phyloP scores from a whole-genome alignment of 208 protist genomes.

The Balamuthia mandrillaris region DNA sequence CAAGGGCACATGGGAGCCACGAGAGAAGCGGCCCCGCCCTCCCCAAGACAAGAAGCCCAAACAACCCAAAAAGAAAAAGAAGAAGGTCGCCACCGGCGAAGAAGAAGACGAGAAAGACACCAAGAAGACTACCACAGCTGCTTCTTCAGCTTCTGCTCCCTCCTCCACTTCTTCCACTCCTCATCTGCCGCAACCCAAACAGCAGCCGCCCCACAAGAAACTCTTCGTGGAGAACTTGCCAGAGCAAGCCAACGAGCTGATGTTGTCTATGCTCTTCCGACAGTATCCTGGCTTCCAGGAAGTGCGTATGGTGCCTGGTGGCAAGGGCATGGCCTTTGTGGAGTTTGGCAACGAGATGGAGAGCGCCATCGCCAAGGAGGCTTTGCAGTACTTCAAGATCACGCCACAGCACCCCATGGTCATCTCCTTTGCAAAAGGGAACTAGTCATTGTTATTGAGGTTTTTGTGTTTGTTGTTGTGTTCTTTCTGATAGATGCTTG shows the following conservation, averaged over 20 bases:
- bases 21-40: slow-evolving; percentile 47
- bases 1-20: slow-evolving; percentile 57
- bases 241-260: slow-evolving; percentile 51
- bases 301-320: slow-evolving; percentile 61
- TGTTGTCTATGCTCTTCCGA: slow-evolving; percentile 67
- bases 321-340: slow-evolving; percentile 70
- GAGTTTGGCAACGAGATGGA: slow-evolving; percentile 68
- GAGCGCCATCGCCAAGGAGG: slow-evolving; percentile 59
- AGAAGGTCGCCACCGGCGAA: slow-evolving; percentile 1
- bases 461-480: too few species aligned
- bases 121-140: not conserved
- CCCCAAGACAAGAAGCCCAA: slow-evolving; percentile 49
- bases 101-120: slow-evolving; percentile 11
- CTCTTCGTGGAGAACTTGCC: slow-evolving; percentile 75
- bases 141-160: not conserved
- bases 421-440: slow-evolving; percentile 32
- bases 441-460: too few species aligned
- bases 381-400: slow-evolving; percentile 57
- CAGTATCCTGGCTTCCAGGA: slow-evolving; percentile 69
- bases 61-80: slow-evolving; percentile 37
- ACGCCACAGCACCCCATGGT: slow-evolving; percentile 17
- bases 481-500: too few species aligned
- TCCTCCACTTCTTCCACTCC: too few species aligned
- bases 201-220: slow-evolving; percentile 56
- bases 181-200: slow-evolving; percentile 41